phyloP scores from a whole-genome alignment of 345 rosid species.

The Carallia brachiata region DNA sequence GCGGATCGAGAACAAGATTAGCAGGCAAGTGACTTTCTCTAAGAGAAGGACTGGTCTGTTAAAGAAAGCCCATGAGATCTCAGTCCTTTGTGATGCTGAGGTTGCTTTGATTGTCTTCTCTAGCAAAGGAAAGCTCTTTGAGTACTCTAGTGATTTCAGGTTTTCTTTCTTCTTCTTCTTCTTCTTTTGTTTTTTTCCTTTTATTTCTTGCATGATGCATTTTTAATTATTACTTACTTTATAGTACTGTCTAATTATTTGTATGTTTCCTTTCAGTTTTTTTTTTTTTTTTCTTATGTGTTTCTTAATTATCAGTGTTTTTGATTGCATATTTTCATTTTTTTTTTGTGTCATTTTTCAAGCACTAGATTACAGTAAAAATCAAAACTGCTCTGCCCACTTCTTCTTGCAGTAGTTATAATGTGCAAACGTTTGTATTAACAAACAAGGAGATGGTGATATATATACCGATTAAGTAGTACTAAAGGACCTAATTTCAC shows the following conservation, averaged over 20 bases:
- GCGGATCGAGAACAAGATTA: slow-evolving; percentile 93
- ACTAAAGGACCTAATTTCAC: too few relatives aligned
- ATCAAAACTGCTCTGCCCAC: background rate
- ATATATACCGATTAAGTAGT: too few relatives aligned
- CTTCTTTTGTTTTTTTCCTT: background rate
- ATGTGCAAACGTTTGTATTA: too few relatives aligned
- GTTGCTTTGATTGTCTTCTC: slow-evolving; percentile 83
- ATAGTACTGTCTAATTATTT: too few relatives aligned
- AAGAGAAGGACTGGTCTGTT: slow-evolving; percentile 74
- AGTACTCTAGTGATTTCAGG: slow-evolving; percentile 74
- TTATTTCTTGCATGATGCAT: slow-evolving; percentile 8
- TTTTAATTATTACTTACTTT: too few relatives aligned
- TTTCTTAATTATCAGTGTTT: background rate
- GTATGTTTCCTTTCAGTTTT: too few relatives aligned
- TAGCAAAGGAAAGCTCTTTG: slow-evolving; percentile 76
- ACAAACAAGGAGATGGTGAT: too few relatives aligned
- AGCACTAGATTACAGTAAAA: slow-evolving; percentile 13
- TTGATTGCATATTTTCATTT: background rate
- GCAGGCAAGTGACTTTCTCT: slow-evolving; percentile 86
- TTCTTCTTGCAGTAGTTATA: too few relatives aligned
- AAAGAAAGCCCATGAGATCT: slow-evolving; percentile 91
- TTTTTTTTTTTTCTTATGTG: background rate
- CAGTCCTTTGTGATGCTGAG: slow-evolving; percentile 78
- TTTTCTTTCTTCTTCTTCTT: slow-evolving; percentile 2
- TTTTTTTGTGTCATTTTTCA: slow-evolving; percentile 6